Percentiles rank a stretch among this genome's conserved stretches.
These are phyloP conservation scores for Apocynum venetum DNA, from an alignment of 257 asterid species.

Conservation along the genomic window DNA sequence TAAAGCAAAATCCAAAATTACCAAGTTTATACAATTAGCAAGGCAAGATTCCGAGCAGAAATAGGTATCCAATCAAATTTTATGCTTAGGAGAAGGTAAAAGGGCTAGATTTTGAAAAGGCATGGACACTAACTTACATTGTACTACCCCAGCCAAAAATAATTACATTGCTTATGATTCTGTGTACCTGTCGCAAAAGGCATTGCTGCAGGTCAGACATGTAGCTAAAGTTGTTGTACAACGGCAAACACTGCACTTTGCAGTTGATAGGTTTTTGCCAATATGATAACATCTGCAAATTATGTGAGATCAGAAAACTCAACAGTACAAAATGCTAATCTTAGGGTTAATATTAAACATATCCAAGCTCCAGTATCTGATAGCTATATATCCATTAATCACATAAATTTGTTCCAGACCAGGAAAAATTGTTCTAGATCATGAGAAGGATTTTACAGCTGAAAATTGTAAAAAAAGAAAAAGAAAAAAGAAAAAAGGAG, in stretches of 20 bases:
- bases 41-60: neutral
- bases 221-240: constrained; percentile 58
- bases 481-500: neutral
- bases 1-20: neutral
- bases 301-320: constrained; percentile 10
- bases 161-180: neutral
- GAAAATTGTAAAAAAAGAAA: neutral
- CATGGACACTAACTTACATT: neutral
- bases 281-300: constrained; percentile 62
- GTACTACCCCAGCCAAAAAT: constrained; percentile 2
- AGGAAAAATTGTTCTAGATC: neutral
- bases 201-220: constrained; percentile 63
- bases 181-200: constrained; percentile 72
- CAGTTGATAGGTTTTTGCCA: constrained; percentile 45
- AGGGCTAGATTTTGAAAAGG: neutral
- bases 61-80: neutral
- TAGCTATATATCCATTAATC: neutral
- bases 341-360: neutral
- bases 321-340: neutral
- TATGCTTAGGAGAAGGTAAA: neutral
- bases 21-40: neutral
- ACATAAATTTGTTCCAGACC: neutral
- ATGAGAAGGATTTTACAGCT: neutral
- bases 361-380: neutral
- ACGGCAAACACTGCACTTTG: constrained; percentile 70